A percentile compares a stretch with the other conserved stretches of the same genome.
phyloP scores from a whole-genome alignment of 2,329 filamentous ascomycete genomes.

The Chrysoporthe cubensis region DNA sequence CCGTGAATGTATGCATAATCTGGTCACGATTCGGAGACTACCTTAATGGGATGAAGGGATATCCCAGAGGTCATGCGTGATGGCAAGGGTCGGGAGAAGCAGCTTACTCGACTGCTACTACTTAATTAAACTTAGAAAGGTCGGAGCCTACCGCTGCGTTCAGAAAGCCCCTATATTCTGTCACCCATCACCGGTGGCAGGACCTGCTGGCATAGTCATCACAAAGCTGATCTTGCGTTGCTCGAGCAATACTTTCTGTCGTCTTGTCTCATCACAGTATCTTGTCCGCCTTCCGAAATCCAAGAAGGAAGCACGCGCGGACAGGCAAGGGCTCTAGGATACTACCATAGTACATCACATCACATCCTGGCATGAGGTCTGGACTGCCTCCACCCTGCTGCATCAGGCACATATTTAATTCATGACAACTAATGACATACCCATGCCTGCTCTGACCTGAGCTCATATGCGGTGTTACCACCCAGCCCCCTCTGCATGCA shows the following conservation, averaged over 20 bases:
- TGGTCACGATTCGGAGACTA: no score
- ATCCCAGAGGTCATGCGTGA: no score
- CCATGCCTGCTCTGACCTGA: constrained; percentile 1
- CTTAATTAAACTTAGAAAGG: no score
- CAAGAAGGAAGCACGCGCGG: not conserved
- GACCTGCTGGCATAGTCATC: not conserved
- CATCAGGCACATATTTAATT: not conserved
- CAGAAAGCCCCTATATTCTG: no score
- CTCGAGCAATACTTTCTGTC: not conserved
- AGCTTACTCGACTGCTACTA: not conserved
- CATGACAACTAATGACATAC: not conserved
- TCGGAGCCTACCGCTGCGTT: not conserved
- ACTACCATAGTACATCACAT: not conserved
- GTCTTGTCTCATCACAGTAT: not conserved
- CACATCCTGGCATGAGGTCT: not conserved
- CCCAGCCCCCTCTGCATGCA: not conserved
- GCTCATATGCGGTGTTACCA: not conserved
- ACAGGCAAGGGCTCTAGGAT: not conserved
- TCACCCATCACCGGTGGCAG: not conserved
- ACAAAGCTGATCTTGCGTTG: not conserved
- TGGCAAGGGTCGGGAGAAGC: not conserved
- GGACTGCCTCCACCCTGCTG: not conserved
- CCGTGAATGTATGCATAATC: no score
- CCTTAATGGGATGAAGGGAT: no score
- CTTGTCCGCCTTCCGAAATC: not conserved